Percentiles rank a stretch among this genome's conserved stretches.
phyloP scores from a whole-genome alignment of 257 asterid species.

The Vinca minor region DNA sequence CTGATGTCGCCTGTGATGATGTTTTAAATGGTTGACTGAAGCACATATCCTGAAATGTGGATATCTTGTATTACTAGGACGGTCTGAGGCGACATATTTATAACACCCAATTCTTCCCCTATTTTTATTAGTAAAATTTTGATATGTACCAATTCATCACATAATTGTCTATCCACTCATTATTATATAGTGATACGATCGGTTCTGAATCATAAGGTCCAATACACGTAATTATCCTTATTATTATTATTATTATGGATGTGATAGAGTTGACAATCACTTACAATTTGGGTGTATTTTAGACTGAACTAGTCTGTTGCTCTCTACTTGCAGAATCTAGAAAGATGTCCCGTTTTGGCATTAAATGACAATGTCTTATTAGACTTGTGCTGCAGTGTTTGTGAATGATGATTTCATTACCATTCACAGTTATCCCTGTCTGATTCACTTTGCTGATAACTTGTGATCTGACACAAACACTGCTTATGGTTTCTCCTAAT shows the following conservation, averaged over 20 bases:
- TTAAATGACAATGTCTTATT: too few relatives aligned
- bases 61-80: slow-evolving; percentile 42
- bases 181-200: too few relatives aligned
- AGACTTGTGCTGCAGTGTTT: background rate
- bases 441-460: slow-evolving; percentile 42
- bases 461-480: slow-evolving; percentile 49
- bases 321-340: too few relatives aligned
- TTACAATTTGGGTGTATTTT: too few relatives aligned
- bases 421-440: slow-evolving; percentile 88
- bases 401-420: slow-evolving; percentile 47
- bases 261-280: background rate
- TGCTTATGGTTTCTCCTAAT: background rate
- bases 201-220: too few relatives aligned
- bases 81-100: slow-evolving; percentile 38
- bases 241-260: background rate
- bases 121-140: too few relatives aligned
- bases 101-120: background rate
- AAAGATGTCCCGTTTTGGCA: background rate
- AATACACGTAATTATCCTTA: too few relatives aligned
- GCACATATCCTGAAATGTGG: slow-evolving; percentile 21
- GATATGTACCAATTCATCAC: too few relatives aligned
- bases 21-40: slow-evolving; percentile 15
- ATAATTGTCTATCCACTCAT: too few relatives aligned
- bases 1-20: slow-evolving; percentile 33
- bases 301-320: background rate